Base-by-base conservation (phyloP, 345 rosid species). In the Eucalyptus sp. region DNA sequence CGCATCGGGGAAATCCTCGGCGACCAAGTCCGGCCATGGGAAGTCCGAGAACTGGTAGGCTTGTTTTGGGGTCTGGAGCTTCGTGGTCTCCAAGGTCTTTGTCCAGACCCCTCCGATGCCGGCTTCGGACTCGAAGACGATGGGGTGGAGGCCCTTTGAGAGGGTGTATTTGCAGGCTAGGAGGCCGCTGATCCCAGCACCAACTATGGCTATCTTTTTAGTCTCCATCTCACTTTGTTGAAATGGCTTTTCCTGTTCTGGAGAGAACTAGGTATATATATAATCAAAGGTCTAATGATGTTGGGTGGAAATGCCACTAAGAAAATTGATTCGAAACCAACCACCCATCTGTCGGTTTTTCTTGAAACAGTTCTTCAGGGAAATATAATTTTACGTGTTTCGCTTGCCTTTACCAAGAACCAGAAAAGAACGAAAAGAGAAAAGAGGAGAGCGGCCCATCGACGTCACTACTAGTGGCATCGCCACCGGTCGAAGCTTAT, bases 11-110 rank as follows among this genome's bases (percentile, higher is more conserved):
- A 92, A 93, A 2, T 79, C 68, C 7, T 83, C 86, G 15, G 89
- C 8, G 66, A 93, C 91, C 1, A 92, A 91, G 60, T 86, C 60
- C 1, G 95, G 95, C 95, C 94, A 94, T 2, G 94, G 93, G 87
- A 90, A 92, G 91, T 94, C 95, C 10, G 95, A 92, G 91, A 91
- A 92, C 89, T 83, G 91, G 88, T 87, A 92, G 11, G 76, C 5
- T 8, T 25, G 15, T 81, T 46, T 90, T 4, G 93, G 91, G 22
- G 92, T 89, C 81, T 93, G 94, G 71, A 93, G 91, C 91, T 41
- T 90, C 5, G 94, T 93, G 52, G 89, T 89, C 87, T 89, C 87
- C 27, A 93, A 6, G 27, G 93, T 90, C 87, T 89, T 89, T 43
- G 90, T 89, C 93, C 94, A 93, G 41, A 90, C 90, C 1, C 94